Evolutionary conservation across 2,329 filamentous ascomycete species (phyloP), one percentile per base, ranked within the genome.

Genomic region (Podosphaera fusca): DNA sequence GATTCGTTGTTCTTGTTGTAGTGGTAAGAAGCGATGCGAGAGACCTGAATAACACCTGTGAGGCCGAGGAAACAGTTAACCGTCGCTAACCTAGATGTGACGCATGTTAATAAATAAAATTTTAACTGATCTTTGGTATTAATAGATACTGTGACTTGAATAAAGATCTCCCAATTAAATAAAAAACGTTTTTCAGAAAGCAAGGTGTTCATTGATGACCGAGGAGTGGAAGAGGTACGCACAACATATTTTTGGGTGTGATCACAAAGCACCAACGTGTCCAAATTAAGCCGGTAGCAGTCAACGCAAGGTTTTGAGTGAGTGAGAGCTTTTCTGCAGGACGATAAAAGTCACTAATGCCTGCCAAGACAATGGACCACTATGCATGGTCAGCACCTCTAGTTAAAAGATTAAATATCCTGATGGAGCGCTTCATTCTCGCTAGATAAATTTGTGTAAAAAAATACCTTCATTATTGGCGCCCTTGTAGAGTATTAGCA

Each of bases 241-340:
- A 87, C 83, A 95, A 84, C 67, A 88, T 74, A 76, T 98, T 98
- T 72, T 81, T 82, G 58, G 92, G 92, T 71, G 82, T 88, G 73
- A 98, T 98, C 70, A 98, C 85, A 69, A 96, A 77, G 77, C 92
- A 98, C 92, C 92, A 98, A 63, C 92, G 81, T 51, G 92, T 98
- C 92, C 92, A 98, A 77, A 98, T 98, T 62, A 85, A 72, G 63
- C 92, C 92, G 8, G 92, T 98, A 65, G 82, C 82, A 68, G 87
- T 92, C 64, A 98, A 79, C 59, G 92, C 90, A 55, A 76, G 75
- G 74, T 96, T 98, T 73, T 95, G 89, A 35, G 86, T 92, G 61
- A 95, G 75, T 46, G 89, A 95, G 64, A 98, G 86, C 71, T 88
- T 87, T 70, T 94, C 86, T 61, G 85, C 87, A 36, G 92, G 92